These are phyloP conservation scores for Blakeslea trispora DNA, from an alignment of 371 early-diverging fungal species.

Conservation along the genomic window DNA sequence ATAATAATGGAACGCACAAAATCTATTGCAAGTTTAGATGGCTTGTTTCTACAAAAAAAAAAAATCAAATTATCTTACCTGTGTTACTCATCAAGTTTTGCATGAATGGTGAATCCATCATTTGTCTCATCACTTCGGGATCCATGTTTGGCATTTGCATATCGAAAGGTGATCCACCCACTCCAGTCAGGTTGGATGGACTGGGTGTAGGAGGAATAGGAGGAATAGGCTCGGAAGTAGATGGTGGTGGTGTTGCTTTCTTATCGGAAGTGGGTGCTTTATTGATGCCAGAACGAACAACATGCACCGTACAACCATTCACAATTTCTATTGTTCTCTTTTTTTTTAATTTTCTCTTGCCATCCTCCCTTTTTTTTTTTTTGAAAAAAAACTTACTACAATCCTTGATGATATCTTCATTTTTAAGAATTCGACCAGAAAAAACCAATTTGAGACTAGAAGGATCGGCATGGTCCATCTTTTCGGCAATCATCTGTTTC, in stretches of 20 bases:
- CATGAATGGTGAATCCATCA: slow-evolving; percentile 59
- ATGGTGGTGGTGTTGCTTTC: slow-evolving; percentile 9
- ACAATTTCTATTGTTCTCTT: no score
- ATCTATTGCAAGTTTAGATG: slow-evolving; percentile 30
- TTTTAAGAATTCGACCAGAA: slow-evolving; percentile 72
- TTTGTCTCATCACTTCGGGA: slow-evolving; percentile 49
- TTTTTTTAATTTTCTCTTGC: no score
- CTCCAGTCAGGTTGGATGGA: slow-evolving; percentile 21
- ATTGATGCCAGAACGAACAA: slow-evolving; percentile 60
- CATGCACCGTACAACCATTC: slow-evolving; percentile 65
- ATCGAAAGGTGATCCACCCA: slow-evolving; percentile 26
- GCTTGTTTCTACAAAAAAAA: neutral
- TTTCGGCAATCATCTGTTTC: slow-evolving; percentile 58
- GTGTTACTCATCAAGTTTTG: slow-evolving; percentile 47
- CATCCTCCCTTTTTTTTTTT: no score
- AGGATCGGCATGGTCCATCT: slow-evolving; percentile 49
- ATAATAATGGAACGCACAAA: slow-evolving; percentile 73
- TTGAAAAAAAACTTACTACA: slow-evolving; percentile 73
- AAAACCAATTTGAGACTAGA: slow-evolving; percentile 69
- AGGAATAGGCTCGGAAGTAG: slow-evolving; percentile 19
- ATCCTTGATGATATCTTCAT: slow-evolving; percentile 59
- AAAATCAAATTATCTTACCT: slow-evolving; percentile 29
- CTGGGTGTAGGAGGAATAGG: slow-evolving; percentile 28
- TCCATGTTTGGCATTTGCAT: slow-evolving; percentile 41
- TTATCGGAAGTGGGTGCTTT: slow-evolving; percentile 30